Base-by-base conservation (phyloP, 106 monocot genomes). In the Apostasia ramifera region DNA sequence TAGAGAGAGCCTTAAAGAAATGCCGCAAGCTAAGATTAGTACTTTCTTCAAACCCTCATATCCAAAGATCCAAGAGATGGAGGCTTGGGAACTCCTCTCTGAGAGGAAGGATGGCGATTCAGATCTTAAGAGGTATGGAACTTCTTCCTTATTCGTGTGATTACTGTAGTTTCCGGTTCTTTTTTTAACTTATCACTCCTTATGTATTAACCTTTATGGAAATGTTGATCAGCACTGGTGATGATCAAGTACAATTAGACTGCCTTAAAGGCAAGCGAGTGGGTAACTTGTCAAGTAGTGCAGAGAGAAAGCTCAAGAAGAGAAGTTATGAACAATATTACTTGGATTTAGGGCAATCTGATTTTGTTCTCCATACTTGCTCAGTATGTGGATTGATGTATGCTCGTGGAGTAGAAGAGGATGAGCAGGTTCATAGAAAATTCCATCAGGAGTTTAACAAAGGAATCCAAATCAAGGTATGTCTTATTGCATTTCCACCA, bases 391-490 rank as follows among this genome's bases (percentile, higher is more conserved):
- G 90, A 7, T 61, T 90, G 59, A 81, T 74, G 80, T 94, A 94
- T 73, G 67, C 94, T 2, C 74, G 77, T 7, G 94, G 94, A 10
- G 86, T 91, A 6, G 81, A 85, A 40, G 81, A 47, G 9, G 95
- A 95, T 55, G 95, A 95, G 76, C 82, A 91, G 60, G 47, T 82
- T 61, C 95, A 95, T 69, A 83, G 82, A 49, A 40, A 47, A 8
- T 91, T 81, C 61, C 95, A 95, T 70, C 83, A 78, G 68, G 80
- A 82, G 42, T 88, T 86, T 47, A 51, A 69, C n/a, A 81, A 78
- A 45, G 95, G 95, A 12, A 76, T 91, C 55, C 78, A 69, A 45
- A 88, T 95, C 67, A 91, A 88, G 91, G 95, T 92, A 13, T 42
- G 44, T 47, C 2, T 46, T 73, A 1, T 60, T 44, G 3, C 63